Percentiles rank a stretch among this genome's conserved stretches.
phyloP scores from a whole-genome alignment of 345 rosid species.

The Pugionium dolabratum region DNA sequence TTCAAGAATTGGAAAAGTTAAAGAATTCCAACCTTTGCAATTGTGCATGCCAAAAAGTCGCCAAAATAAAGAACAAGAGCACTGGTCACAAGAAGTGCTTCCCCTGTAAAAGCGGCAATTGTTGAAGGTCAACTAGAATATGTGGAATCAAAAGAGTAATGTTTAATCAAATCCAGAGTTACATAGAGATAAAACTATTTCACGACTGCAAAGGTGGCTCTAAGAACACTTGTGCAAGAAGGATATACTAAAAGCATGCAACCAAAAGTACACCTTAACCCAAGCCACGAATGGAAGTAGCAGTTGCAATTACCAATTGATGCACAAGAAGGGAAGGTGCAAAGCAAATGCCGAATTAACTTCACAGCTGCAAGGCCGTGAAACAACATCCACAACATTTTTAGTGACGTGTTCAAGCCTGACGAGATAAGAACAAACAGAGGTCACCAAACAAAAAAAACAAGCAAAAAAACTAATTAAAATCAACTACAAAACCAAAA shows the following conservation, averaged over 20 bases:
- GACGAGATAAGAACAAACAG: slow-evolving; percentile 31
- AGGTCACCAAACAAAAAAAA: background rate
- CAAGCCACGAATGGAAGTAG: background rate
- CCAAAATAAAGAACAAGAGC: slow-evolving; percentile 91
- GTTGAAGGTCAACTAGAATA: background rate
- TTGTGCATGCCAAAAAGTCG: slow-evolving; percentile 77
- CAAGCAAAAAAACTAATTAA: background rate
- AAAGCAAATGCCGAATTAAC: slow-evolving; percentile 67
- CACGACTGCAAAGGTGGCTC: background rate
- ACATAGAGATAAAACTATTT: no score
- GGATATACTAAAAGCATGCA: background rate
- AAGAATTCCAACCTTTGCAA: slow-evolving; percentile 56
- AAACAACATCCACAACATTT: slow-evolving; percentile 64
- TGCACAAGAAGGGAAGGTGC: slow-evolving; percentile 76
- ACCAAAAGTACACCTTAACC: background rate
- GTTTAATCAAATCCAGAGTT: background rate
- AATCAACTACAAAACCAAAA: background rate
- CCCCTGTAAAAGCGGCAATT: slow-evolving; percentile 53
- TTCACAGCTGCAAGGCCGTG: slow-evolving; percentile 78
- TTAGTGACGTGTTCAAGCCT: slow-evolving; percentile 61
- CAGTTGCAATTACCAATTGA: slow-evolving; percentile 62
- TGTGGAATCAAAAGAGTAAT: background rate
- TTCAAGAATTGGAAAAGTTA: slow-evolving; percentile 21
- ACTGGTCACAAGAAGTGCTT: slow-evolving; percentile 73
- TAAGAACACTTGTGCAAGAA: background rate